Conservation (phyloP, 306 rosid species). For the Cucumis hystrix region DNA sequence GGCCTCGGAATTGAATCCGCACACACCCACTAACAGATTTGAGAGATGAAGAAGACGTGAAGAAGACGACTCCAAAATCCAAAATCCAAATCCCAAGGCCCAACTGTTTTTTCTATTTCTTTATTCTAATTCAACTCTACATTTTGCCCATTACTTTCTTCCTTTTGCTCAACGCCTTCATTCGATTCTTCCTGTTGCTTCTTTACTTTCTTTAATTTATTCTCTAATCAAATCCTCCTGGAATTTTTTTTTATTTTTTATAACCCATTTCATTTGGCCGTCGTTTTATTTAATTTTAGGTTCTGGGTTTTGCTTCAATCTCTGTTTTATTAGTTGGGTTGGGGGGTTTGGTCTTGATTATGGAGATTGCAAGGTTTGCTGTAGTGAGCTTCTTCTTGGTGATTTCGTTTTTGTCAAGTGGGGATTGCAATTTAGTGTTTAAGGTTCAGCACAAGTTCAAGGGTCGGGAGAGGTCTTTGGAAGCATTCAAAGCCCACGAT, state of each 20-base stretch:
- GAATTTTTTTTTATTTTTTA: background rate
- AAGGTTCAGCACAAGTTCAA: slow-evolving; percentile 53
- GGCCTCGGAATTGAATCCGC: background rate
- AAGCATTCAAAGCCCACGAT: slow-evolving; percentile 58
- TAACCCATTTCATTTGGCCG: background rate
- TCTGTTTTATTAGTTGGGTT: background rate
- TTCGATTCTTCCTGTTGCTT: slow-evolving; percentile 6
- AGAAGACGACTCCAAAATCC: background rate
- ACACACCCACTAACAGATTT: background rate
- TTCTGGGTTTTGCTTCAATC: slow-evolving; percentile 6
- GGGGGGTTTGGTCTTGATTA: background rate
- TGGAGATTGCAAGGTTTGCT: slow-evolving; percentile 36
- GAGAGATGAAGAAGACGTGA: background rate
- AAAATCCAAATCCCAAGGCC: background rate
- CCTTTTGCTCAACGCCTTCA: background rate
- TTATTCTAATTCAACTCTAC: background rate
- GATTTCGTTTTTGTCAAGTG: slow-evolving; percentile 12
- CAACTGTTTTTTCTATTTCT: background rate
- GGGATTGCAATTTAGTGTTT: slow-evolving; percentile 39
- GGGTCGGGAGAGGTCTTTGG: slow-evolving; percentile 24
- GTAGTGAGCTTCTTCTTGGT: slow-evolving; percentile 11
- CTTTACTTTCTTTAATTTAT: slow-evolving; percentile 11
- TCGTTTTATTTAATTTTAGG: background rate
- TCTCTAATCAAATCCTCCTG: slow-evolving; percentile 14
- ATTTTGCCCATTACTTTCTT: background rate